phyloP scores from a whole-genome alignment of 306 rosid species.

The Vigna mungo region DNA sequence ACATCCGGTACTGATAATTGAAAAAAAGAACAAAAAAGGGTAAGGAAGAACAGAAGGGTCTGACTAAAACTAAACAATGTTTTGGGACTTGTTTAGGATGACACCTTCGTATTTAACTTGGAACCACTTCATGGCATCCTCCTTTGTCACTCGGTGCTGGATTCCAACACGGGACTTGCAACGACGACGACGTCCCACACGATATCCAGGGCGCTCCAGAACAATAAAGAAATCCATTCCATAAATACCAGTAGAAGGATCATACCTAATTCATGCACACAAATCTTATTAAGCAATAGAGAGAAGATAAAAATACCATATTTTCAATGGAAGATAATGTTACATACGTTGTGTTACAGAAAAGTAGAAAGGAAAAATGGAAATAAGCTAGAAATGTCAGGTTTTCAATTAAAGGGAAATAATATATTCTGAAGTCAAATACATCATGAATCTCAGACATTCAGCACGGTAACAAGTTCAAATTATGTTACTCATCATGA shows the following conservation, averaged over 20 bases:
- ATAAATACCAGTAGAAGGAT: slow-evolving; percentile 85
- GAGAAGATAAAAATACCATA: background rate
- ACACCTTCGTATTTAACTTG: slow-evolving; percentile 92
- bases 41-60: slow-evolving; percentile 23
- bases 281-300: background rate
- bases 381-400: too few relatives aligned
- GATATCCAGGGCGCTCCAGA: slow-evolving; percentile 84
- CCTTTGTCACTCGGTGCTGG: slow-evolving; percentile 87
- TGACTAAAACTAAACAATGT: slow-evolving; percentile 41
- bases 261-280: slow-evolving; percentile 60
- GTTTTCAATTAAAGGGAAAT: too few relatives aligned
- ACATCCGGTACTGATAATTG: slow-evolving; percentile 6
- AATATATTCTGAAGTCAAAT: too few relatives aligned
- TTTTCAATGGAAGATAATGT: too few relatives aligned
- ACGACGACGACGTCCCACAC: slow-evolving; percentile 80
- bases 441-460: too few relatives aligned
- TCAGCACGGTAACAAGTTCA: too few relatives aligned
- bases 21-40: slow-evolving; percentile 34
- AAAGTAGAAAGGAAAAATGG: too few relatives aligned
- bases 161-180: slow-evolving; percentile 87
- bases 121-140: slow-evolving; percentile 97
- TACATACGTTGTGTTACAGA: too few relatives aligned
- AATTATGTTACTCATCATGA: too few relatives aligned
- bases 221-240: slow-evolving; percentile 91
- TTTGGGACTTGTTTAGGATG: slow-evolving; percentile 83